Evolutionary conservation across 148 eudicot genomes (phyloP), one percentile per base, ranked within the genome.

Genomic region (Bassia scoparia): DNA sequence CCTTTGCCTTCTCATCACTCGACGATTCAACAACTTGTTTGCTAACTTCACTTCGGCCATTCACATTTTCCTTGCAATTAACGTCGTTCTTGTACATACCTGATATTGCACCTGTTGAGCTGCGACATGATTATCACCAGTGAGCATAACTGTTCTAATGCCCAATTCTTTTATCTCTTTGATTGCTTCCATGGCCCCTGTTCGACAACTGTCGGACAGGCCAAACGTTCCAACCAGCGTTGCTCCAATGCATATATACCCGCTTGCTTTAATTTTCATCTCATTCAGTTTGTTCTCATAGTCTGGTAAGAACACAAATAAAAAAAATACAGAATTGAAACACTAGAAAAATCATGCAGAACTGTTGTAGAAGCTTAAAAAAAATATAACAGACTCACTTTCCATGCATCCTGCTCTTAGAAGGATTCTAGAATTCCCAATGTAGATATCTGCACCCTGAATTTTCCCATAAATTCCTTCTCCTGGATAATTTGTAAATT

Each of bases 401-500:
- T n/a, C n/a, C n/a, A n/a, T n/a, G n/a, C n/a, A n/a, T n/a, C n/a
- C n/a, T n/a, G n/a, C n/a, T n/a, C n/a, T n/a, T n/a, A n/a, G n/a
- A n/a, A n/a, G n/a, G n/a, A n/a, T n/a, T n/a, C n/a, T n/a, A n/a
- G n/a, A n/a, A n/a, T n/a, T n/a, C n/a, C n/a, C n/a, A n/a, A n/a
- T n/a, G n/a, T n/a, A n/a, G n/a, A n/a, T n/a, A n/a, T n/a, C n/a
- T n/a, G n/a, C n/a, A n/a, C n/a, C n/a, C n/a, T n/a, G n/a, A n/a
- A n/a, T n/a, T n/a, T n/a, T n/a, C n/a, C 88, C 88, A 38, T 72
- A 76, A 50, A 83, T 72, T 33, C 88, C 88, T 73, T 83, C 86
- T 29, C 88, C 88, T 6, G 86, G 86, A 67, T 75, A 83, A 18
- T 76, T 81, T 31, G 53, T 60, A 65, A 86, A 86, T 31, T 76